Conservation (phyloP, 164 flowering plant genomes). For the Macadamia integrifolia region DNA sequence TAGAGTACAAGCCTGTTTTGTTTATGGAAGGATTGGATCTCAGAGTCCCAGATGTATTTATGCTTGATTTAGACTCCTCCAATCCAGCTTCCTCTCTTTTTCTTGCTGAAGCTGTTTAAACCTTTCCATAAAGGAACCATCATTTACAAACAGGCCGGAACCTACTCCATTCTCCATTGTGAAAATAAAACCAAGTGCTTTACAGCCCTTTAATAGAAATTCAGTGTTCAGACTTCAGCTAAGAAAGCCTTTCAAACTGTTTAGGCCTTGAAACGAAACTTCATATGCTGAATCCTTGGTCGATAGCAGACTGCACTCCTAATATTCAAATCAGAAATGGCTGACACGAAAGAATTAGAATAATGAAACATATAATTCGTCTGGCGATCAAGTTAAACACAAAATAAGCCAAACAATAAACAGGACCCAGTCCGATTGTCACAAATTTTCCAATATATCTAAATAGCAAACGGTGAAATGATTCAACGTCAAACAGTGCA, state of each 20-base stretch:
- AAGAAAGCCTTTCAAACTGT: slow-evolving; percentile 37
- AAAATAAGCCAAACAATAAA: background rate
- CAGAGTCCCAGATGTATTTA: slow-evolving; percentile 25
- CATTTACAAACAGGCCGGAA: slow-evolving; percentile 72
- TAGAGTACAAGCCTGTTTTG: slow-evolving; percentile 28
- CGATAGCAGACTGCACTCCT: slow-evolving; percentile 17
- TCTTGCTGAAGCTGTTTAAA: slow-evolving; percentile 86
- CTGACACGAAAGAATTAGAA: background rate
- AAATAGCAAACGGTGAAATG: too few species aligned
- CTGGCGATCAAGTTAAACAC: background rate
- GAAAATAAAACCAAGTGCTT: slow-evolving; percentile 9
- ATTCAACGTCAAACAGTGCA: too few species aligned
- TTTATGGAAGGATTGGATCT: slow-evolving; percentile 23
- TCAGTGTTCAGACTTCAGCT: slow-evolving; percentile 39
- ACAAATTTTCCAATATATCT: background rate
- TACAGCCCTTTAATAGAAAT: slow-evolving; percentile 19
- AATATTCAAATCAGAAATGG: slow-evolving; percentile 13
- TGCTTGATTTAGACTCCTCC: slow-evolving; percentile 28
- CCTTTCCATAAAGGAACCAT: slow-evolving; percentile 95
- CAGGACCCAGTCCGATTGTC: background rate
- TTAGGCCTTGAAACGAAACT: slow-evolving; percentile 22
- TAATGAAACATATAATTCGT: background rate
- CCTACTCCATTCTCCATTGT: slow-evolving; percentile 58
- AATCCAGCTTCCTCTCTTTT: slow-evolving; percentile 23
- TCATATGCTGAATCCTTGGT: slow-evolving; percentile 5